These are phyloP conservation scores for Cyphellophora europaea DNA, from an alignment of 2,329 filamentous ascomycete species.

Conservation along the genomic window DNA sequence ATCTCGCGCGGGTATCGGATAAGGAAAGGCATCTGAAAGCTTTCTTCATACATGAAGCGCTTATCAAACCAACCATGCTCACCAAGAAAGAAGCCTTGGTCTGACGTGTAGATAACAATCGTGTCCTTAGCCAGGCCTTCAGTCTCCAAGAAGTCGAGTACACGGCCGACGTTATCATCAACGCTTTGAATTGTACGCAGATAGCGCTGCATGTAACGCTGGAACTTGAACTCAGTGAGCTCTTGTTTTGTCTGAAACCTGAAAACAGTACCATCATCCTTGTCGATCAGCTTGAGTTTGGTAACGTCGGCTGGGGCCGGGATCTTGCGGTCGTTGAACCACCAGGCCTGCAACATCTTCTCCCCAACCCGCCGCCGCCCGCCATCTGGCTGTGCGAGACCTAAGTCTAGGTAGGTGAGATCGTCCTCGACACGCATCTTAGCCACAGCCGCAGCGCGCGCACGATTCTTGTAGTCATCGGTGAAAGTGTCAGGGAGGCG, in stretches of 20 bases:
- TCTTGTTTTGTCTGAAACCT: constrained; percentile 33
- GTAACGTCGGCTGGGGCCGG: constrained; percentile 26
- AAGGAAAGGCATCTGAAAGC: constrained; percentile 48
- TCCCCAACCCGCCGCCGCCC: constrained; percentile 27
- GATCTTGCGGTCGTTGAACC: constrained; percentile 29
- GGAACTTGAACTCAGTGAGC: constrained; percentile 45
- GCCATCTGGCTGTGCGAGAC: constrained; percentile 43
- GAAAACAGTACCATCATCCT: constrained; percentile 37
- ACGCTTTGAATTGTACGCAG: constrained; percentile 43
- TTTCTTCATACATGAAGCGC: constrained; percentile 50
- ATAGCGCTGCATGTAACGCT: constrained; percentile 49
- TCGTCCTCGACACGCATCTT: constrained; percentile 46
- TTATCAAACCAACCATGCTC: constrained; percentile 52
- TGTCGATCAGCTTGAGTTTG: constrained; percentile 31
- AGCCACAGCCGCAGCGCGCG: constrained; percentile 38
- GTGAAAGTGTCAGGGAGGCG: constrained; percentile 42
- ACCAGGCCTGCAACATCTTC: too few relatives aligned
- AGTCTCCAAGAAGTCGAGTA: constrained; percentile 38
- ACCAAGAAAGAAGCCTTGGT: constrained; percentile 48
- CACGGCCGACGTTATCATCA: constrained; percentile 43
- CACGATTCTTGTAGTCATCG: constrained; percentile 47
- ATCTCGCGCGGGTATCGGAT: constrained; percentile 38
- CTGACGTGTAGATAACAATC: constrained; percentile 44
- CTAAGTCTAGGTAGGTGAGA: constrained; percentile 42
- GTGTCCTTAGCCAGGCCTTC: constrained; percentile 37